A percentile compares a stretch with the other conserved stretches of the same genome.
Evolutionary conservation across 305 asterid genomes (phyloP).

Genomic region (Fraxinus platypoda): DNA sequence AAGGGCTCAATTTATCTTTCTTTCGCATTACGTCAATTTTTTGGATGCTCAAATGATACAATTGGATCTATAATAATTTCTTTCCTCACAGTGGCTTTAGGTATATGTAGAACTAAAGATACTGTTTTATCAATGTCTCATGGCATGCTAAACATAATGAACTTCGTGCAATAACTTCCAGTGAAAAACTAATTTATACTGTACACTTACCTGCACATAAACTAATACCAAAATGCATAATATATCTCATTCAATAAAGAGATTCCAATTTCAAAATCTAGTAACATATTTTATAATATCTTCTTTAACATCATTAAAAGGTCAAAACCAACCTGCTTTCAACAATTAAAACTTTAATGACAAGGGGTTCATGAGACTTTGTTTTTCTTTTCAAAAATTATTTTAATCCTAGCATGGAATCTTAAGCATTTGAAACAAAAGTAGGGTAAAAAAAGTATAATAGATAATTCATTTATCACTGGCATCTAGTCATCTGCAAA

Average conservation of each 20-base stretch:
- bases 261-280: neutral
- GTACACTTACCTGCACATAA: neutral
- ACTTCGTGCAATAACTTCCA: neutral
- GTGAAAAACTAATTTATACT: too few species aligned
- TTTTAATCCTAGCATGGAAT: neutral
- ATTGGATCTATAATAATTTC: neutral
- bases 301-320: neutral
- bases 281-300: neutral
- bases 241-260: neutral
- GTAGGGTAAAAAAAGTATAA: neutral
- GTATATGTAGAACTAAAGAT: neutral
- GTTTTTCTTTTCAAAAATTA: neutral
- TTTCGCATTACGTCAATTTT: neutral
- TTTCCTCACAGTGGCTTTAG: neutral
- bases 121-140: neutral
- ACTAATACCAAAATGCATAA: neutral
- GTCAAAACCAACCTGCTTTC: neutral
- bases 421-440: neutral
- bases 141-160: neutral
- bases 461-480: neutral
- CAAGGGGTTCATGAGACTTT: neutral
- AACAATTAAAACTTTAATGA: neutral
- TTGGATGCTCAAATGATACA: neutral
- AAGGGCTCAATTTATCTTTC: neutral
- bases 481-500: neutral